Conservation (phyloP, 768 basidiomycete genomes). For the Scleroderma citrinum region DNA sequence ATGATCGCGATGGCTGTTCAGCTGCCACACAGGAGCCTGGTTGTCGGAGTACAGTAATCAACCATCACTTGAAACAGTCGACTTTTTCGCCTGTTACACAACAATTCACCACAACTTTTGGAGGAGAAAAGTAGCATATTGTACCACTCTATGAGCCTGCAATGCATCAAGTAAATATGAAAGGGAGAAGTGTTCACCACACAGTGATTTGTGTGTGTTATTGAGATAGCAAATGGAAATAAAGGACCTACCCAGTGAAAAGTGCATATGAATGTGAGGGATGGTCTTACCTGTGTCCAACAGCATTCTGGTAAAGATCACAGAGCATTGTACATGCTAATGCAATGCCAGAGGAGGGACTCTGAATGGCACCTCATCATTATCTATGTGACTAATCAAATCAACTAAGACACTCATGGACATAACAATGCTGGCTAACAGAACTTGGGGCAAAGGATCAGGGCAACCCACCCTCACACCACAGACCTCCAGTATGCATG, state of each 20-base stretch:
- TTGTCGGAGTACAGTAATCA: too few relatives aligned
- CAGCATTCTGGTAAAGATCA: background rate
- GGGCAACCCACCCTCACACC: too few relatives aligned
- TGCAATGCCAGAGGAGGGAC: background rate
- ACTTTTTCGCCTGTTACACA: background rate
- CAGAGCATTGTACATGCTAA: background rate
- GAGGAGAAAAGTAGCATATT: background rate
- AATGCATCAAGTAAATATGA: background rate
- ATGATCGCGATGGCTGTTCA: too few relatives aligned
- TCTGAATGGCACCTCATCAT: background rate
- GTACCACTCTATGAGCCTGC: background rate
- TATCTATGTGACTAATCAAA: background rate
- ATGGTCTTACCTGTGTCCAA: background rate
- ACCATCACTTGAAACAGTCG: background rate
- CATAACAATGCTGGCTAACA: background rate
- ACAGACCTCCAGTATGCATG: too few relatives aligned
- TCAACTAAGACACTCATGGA: background rate
- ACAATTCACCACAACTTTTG: background rate
- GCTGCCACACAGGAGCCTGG: too few relatives aligned
- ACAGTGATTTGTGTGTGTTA: background rate
- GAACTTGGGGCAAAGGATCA: background rate
- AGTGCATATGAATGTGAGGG: background rate
- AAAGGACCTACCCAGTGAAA: background rate
- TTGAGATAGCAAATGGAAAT: background rate
- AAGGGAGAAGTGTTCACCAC: background rate